These are phyloP conservation scores for Saccharomycopsis fermentans DNA, from an alignment of 805 yeast species.

Conservation along the genomic window DNA sequence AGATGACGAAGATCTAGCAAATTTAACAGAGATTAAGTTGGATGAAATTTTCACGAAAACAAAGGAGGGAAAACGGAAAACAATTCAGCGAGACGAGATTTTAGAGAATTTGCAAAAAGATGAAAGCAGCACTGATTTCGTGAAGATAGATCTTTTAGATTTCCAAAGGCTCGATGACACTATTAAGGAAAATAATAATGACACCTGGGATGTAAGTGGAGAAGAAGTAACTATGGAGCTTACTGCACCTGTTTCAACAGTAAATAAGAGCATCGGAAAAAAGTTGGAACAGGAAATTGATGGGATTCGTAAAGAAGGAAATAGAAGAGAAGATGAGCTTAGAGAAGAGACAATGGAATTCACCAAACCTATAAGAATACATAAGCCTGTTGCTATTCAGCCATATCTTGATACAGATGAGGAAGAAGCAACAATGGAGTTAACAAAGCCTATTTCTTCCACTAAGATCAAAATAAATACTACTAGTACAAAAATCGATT, in stretches of 20 bases:
- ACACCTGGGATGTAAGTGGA: not conserved
- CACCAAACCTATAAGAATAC: conserved; percentile 10
- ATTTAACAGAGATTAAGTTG: conserved; percentile 16
- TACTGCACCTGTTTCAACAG: not conserved
- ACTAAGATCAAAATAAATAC: not conserved
- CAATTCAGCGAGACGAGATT: not conserved
- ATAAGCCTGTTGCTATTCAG: not conserved
- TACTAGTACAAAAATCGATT: not conserved
- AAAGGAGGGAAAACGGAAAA: conserved; percentile 10
- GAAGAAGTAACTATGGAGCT: conserved; percentile 14
- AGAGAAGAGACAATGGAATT: conserved; percentile 18
- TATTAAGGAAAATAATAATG: not conserved
- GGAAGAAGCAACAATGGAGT: not conserved
- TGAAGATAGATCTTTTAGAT: conserved; percentile 1
- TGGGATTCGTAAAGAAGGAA: not conserved
- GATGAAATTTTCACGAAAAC: conserved; percentile 12
- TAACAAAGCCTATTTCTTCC: not conserved
- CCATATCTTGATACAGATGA: not conserved
- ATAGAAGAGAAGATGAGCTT: conserved; percentile 8
- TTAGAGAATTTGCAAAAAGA: not conserved
- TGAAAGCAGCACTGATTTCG: not conserved
- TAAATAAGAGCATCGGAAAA: not conserved
- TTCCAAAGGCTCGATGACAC: not conserved
- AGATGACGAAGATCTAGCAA: conserved; percentile 12
- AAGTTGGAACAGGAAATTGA: not conserved